phyloP scores from a whole-genome alignment of 164 flowering plant genomes.

The Buxus sempervirens region DNA sequence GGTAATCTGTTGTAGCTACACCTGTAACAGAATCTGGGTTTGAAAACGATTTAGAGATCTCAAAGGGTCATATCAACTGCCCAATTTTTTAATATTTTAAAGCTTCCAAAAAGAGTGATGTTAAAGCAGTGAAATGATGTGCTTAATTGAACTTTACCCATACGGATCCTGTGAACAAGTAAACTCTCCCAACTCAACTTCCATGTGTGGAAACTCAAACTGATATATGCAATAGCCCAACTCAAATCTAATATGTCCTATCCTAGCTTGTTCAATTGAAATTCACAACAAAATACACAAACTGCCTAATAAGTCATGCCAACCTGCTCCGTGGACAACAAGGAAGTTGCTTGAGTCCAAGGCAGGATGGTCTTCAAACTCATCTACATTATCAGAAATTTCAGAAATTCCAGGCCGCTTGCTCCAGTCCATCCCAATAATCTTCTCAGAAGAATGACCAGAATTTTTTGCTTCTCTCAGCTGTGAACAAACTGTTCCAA shows the following conservation, averaged over 20 bases:
- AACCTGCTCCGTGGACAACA: constrained; percentile 97
- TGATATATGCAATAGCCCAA: background rate
- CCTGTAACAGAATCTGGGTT: too few relatives aligned
- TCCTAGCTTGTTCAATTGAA: background rate
- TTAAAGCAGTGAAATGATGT: too few relatives aligned
- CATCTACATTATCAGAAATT: constrained; percentile 32
- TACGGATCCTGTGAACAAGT: too few relatives aligned
- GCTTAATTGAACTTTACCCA: too few relatives aligned
- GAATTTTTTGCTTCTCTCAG: constrained; percentile 51
- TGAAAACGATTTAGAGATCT: too few relatives aligned
- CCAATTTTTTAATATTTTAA: too few relatives aligned
- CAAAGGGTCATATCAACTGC: too few relatives aligned
- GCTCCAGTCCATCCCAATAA: constrained; percentile 92
- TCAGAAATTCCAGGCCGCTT: constrained; percentile 49
- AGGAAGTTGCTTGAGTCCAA: constrained; percentile 48
- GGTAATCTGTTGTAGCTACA: too few relatives aligned
- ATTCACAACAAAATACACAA: background rate
- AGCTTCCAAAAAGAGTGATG: too few relatives aligned
- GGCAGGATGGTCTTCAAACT: constrained; percentile 31
- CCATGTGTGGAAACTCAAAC: too few relatives aligned
- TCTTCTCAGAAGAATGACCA: constrained; percentile 27
- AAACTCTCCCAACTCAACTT: too few relatives aligned
- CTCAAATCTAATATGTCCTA: background rate
- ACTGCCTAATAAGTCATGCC: background rate
- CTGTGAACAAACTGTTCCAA: constrained; percentile 54